Conservation (phyloP, 352 stramenopile species). For the Globisporangium takayamanum region DNA sequence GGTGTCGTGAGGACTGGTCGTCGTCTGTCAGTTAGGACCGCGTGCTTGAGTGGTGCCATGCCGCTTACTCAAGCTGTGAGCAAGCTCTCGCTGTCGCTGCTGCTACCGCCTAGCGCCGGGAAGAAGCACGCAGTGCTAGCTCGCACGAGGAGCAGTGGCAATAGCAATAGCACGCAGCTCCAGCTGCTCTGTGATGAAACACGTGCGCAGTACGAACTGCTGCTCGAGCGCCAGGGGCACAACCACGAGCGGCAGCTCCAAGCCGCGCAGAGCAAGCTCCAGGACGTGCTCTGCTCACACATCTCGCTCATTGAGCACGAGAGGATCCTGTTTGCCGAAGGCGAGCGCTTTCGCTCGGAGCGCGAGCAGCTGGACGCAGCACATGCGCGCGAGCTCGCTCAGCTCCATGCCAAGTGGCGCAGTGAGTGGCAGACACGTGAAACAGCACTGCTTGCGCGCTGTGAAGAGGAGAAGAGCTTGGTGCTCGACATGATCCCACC, state of each 20-base stretch:
- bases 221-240: conserved; percentile 33
- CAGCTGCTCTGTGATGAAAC: conserved; percentile 52
- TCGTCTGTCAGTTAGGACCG: no score
- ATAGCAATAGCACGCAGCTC: not conserved
- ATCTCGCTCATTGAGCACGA: conserved; percentile 53
- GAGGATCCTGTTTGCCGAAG: conserved; percentile 23
- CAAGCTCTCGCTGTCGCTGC: no score
- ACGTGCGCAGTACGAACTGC: conserved; percentile 42
- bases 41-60: no score
- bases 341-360: conserved; percentile 19
- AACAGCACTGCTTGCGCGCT: conserved; percentile 12
- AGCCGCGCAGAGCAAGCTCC: conserved; percentile 28
- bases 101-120: no score
- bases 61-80: no score
- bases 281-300: conserved; percentile 35
- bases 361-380: conserved; percentile 14
- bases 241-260: conserved; percentile 40
- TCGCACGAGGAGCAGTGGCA: no score
- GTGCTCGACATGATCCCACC: conserved; percentile 28
- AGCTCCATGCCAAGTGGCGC: conserved; percentile 20
- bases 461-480: conserved; percentile 19
- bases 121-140: not conserved
- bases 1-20: no score
- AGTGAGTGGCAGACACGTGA: conserved; percentile 22
- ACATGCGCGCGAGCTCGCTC: conserved; percentile 22